Conservation (phyloP, 441 rosid genomes). For the Pelargonium fulgidum region DNA sequence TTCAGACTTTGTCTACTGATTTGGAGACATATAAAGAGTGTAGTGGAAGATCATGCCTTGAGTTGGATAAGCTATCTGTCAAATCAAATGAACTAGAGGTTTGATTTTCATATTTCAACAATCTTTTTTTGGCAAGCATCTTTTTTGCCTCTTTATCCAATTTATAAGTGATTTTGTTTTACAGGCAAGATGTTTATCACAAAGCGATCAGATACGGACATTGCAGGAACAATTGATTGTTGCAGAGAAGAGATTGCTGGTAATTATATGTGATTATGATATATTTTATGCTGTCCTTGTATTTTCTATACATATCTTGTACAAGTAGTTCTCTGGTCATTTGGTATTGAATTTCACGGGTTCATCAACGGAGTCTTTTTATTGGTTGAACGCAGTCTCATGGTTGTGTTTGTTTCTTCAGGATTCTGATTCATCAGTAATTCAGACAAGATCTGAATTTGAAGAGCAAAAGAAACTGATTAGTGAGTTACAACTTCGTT, state of each 20-base stretch:
- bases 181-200: conserved; percentile 43
- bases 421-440: conserved; percentile 22
- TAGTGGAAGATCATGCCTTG: conserved; percentile 25
- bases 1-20: conserved; percentile 33
- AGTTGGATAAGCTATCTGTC: conserved; percentile 27
- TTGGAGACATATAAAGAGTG: conserved; percentile 39
- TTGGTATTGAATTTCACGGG: background rate
- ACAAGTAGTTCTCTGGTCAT: background rate
- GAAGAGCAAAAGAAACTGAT: conserved; percentile 21
- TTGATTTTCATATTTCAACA: background rate
- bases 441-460: conserved; percentile 22
- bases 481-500: conserved; percentile 17
- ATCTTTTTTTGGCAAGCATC: background rate
- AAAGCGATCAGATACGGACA: conserved; percentile 38
- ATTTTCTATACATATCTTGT: background rate
- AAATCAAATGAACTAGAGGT: conserved; percentile 52
- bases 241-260: conserved; percentile 56
- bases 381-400: background rate
- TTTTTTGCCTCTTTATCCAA: background rate
- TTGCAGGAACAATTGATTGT: conserved; percentile 43
- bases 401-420: conserved; percentile 10
- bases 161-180: conserved; percentile 9
- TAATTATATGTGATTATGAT: conserved; percentile 7
- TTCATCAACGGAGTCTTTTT: background rate
- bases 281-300: too few species aligned